Conservation (phyloP, 257 asterid species). For the Nicotiana benthamiana region DNA sequence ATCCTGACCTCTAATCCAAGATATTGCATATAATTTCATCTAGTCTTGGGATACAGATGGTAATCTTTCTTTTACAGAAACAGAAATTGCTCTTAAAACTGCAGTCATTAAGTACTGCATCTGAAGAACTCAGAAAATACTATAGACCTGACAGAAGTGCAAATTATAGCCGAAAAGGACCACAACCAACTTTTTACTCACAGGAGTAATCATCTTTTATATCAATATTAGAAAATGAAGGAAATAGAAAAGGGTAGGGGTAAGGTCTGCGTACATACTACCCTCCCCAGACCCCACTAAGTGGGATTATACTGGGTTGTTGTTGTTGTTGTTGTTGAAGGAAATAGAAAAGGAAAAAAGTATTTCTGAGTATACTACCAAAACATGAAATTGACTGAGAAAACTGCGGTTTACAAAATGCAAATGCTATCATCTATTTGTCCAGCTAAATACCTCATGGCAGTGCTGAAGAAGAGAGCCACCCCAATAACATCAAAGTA, state of each 20-base stretch:
- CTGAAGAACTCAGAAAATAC: neutral
- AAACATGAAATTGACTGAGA: neutral
- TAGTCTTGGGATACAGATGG: neutral
- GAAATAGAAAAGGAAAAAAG: neutral
- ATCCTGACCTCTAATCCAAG: neutral
- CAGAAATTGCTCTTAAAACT: neutral
- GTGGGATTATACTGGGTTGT: too few relatives aligned
- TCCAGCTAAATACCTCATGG: conserved; percentile 51
- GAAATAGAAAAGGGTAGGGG: neutral
- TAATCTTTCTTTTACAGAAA: neutral
- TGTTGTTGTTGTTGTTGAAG: too few relatives aligned
- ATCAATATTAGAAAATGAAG: neutral
- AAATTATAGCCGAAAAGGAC: neutral
- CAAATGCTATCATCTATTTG: neutral
- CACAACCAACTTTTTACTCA: neutral
- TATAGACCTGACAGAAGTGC: neutral
- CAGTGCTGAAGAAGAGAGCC: conserved; percentile 66
- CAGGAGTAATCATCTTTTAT: neutral
- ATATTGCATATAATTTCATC: neutral
- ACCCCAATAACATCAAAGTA: conserved; percentile 96
- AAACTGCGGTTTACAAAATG: neutral
- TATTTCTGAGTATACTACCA: neutral
- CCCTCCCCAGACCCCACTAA: too few relatives aligned
- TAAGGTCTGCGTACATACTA: too few relatives aligned
- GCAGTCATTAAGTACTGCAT: neutral